Base-by-base conservation (phyloP, 1,139 yeast genomes). In the Lodderomyces parapsilosis region DNA sequence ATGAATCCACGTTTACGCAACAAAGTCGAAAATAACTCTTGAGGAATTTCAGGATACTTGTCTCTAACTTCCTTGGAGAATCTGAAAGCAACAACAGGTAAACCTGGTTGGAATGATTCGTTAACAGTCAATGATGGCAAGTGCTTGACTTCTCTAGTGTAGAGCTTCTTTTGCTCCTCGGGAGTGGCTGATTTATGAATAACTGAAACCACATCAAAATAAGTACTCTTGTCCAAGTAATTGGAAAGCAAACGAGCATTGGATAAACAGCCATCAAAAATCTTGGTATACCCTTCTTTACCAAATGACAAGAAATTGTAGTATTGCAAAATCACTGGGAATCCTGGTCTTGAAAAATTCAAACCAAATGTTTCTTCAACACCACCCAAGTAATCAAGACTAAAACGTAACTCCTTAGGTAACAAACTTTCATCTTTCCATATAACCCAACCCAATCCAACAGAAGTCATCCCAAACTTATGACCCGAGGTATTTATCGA, bases 401-500 rank as follows among this genome's bases (percentile, higher is more conserved):
- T 83, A 66, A 90, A 90, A 55, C 86, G 76, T 52, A 90, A 72
- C 47, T 77, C 79, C 41, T 82, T 72, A 20, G 96, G 95, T 50
- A 90, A 73, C 56, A 75, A 75, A 39, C 70, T 58, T 32, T 71
- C 68, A 59, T 82, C 82, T 59, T 81, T 81, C 91, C 96, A 90
- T 46, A 90, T 66, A 46, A 90, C 81, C 96, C 96, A 90, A 42
- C 97, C 97, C 43, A 88, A 76, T 40, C 97, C 97, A 14, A 93
- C 96, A 25, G 94, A 81, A 30, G 91, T 85, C 42, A 90, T 71
- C 28, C 97, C 97, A 65, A 86, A 90, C 66, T 90, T 90, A 69
- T 90, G 97, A 47, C 97, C 96, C 1, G 96, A 86, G n/a, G 96
- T 81, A 68, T 88, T 90, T 65, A 90, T 89, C 25, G 91, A 82